Evolutionary conservation across 1,284 basidiomycete genomes (phyloP), one percentile per base, ranked within the genome.

Genomic region (Trametes hirsuta): DNA sequence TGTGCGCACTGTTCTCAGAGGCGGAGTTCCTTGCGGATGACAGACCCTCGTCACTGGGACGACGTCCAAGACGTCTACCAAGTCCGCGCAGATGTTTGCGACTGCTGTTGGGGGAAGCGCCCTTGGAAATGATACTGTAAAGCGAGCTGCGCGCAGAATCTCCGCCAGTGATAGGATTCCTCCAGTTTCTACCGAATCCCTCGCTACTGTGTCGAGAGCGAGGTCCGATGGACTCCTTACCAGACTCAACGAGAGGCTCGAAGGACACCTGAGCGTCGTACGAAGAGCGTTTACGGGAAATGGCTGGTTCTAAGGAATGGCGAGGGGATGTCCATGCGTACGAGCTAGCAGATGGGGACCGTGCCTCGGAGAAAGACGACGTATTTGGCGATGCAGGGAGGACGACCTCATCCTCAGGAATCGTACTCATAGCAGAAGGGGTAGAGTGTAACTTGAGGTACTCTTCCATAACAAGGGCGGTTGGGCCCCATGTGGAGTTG

Each of bases 391-490:
- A 68, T 1, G 63, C 44, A 11, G 65, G 62, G n/a, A 60, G 46
- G 6, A 60, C 41, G 12, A 69, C 60, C 35, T 69, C 60, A 68
- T 77, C 74, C 69, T 81, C 81, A 44, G 77, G 79, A 47, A 81
- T 81, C 9, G 76, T 79, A 55, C 75, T 76, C 79, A 81, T 82
- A 47, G 69, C 66, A 61, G 76, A 76, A 41, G 70, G 75, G 34
- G 70, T 71, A 11, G 71, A 69, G 40, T 75, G 76, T 1, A 75
- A 71, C 59, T 76, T 78, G n/a, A 79, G 61, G 65, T 83, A 89
- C 68, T 88, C 85, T 70, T 90, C 87, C 61, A 87, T 77, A 11
- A 88, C 82, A 50, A 87, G 74, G 1, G 90, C 88, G 14, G 89
- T 84, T 44, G 91, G 67, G 69, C 85, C 78, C 85, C 88, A 87